Conservation (phyloP, 345 rosid genomes). For the Atalantia buxifolia region DNA sequence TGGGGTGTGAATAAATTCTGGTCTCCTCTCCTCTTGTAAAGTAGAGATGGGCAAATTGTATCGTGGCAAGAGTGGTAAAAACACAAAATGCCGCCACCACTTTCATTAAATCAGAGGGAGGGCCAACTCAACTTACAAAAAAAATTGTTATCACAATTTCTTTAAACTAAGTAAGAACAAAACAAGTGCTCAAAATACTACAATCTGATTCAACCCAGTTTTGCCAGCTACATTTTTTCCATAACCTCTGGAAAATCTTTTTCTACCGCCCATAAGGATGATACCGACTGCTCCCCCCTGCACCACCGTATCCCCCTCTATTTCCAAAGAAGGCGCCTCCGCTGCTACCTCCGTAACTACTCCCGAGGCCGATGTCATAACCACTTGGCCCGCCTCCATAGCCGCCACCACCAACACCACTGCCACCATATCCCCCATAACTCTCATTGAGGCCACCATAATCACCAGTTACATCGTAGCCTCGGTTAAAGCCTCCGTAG, state of each 20-base stretch:
- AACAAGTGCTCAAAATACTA: slow-evolving; percentile 3
- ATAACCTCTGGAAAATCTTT: background rate
- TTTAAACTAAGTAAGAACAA: background rate
- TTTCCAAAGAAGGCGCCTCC: slow-evolving; percentile 41
- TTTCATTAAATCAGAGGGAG: background rate
- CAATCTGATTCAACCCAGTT: slow-evolving; percentile 2
- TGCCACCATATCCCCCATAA: slow-evolving; percentile 55
- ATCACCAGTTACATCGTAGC: slow-evolving; percentile 60
- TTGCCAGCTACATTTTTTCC: slow-evolving; percentile 1
- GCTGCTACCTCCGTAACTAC: slow-evolving; percentile 36
- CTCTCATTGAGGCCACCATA: slow-evolving; percentile 59
- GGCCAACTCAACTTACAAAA: background rate
- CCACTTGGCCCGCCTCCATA: slow-evolving; percentile 30
- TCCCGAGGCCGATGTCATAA: slow-evolving; percentile 35
- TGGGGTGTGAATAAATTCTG: background rate
- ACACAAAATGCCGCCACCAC: background rate
- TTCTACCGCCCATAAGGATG: slow-evolving; percentile 84
- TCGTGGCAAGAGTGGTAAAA: background rate
- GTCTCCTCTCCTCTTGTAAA: background rate
- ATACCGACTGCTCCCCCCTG: slow-evolving; percentile 59
- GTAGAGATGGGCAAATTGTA: background rate
- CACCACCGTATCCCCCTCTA: slow-evolving; percentile 58
- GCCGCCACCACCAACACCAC: slow-evolving; percentile 36
- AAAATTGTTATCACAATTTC: background rate
- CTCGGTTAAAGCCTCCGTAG: slow-evolving; percentile 64